Evolutionary conservation across 176 grass and related monocot genomes (phyloP), one percentile per base, ranked within the genome.

Genomic region (Dendrocalamus sinicus): DNA sequence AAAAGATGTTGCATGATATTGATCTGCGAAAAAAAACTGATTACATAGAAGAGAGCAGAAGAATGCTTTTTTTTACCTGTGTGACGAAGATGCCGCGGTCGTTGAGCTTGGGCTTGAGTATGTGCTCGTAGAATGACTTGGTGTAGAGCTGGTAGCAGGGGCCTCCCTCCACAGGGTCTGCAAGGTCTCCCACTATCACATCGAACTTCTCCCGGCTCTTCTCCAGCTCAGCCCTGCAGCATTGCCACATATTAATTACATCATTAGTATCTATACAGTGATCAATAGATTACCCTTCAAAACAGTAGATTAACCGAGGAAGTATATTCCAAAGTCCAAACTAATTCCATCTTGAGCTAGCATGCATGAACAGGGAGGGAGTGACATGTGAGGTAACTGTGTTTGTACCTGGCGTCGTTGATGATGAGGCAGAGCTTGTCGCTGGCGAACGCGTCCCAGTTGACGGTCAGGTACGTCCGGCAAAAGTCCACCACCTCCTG

Each of bases 401-500:
- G 16, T 78, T 23, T 22, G 24, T 69, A 88, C 94, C 89, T 93
- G 43, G 91, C 94, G 35, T 94, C 89, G 44, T 97, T 94, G 87
- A 92, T 94, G 78, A 94, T 26, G 75, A 97, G 89, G 44, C 76
- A 84, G 48, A 97, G 94, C 87, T 92, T 94, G 35, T 94, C 60
- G 32, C 80, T 92, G 17, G 50, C 57, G 57, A 94, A 97, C 6
- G 94, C 85, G 12, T 86, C 88, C 1, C 26, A 14, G 45, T 97
- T 97, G 24, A 35, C 79, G 11, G 66, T 94, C 53, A 97, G 76
- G 72, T 90, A 84, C 7, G 37, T 94, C 35, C 92, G 84, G 70
- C 94, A 97, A 17, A 97, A 97, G n/a, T 94, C 79, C 53, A 97
- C 94, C 4, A 97, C 94, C 70, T 94, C 94, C 94, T 94, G 89